Base-by-base conservation (phyloP, 805 yeast genomes). In the Ogataea glucozyma region DNA sequence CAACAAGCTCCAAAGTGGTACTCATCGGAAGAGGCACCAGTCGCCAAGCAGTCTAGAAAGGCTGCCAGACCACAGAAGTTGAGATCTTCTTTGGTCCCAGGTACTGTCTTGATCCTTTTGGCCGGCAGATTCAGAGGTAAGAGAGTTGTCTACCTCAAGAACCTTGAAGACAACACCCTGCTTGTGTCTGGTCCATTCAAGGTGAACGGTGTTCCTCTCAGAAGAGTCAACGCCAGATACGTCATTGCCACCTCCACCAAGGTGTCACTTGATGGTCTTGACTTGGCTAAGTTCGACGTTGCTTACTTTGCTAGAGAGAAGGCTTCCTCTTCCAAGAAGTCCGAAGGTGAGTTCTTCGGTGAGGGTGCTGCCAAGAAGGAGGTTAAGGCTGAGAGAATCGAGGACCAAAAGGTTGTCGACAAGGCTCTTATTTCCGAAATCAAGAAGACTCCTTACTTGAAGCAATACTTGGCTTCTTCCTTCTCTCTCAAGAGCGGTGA, bases 41-140 rank as follows among this genome's bases (percentile, higher is more conserved):
- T 81, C 65, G 81, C 91, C 64, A 88, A 85, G 80, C 81, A 79
- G 76, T 72, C 88, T 70, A 88, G 96, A 85, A 88, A 90, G 86
- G 70, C 89, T 65, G 79, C 79, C 64, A 88, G 88, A 71, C 95
- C 97, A 67, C 95, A 88, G 75, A 85, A 85, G 76, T 81, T 93
- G 73, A 90, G 99, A 77, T 79, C 95, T 66, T 87, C 66, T 22
- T 53, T 64, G 40, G 66, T 62, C 40, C 67, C 67, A 46, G 68
- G 67, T 57, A 59, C 68, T 31, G 67, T 64, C 35, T 79, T 93
- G 72, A 91, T 91, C 73, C 79, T 91, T 71, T 82, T 91, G 70
- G 97, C 99, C 65, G 99, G 99, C 73, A 88, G 97, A 77, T 91
- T 89, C 96, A 88, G 99, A 78, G 99, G 99, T 74, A 93, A 91